Base-by-base conservation (phyloP, 2,329 filamentous ascomycete genomes). In the Stromatinia cepivora region DNA sequence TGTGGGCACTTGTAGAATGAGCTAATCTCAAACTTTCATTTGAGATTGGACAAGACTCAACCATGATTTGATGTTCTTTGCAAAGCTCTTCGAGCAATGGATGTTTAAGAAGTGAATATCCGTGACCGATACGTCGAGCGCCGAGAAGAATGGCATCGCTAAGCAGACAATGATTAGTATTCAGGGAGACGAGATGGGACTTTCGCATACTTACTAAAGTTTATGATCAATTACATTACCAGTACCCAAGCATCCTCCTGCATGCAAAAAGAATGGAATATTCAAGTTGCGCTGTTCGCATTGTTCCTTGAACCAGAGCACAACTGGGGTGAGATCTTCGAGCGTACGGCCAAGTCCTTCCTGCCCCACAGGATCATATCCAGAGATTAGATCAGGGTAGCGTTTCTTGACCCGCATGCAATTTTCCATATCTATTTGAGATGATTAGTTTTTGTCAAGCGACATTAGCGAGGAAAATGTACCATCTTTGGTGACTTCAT, bases 181-280 rank as follows among this genome's bases (percentile, higher is more conserved):
- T 25, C 20, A 15, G 1, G 20, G 25, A 17, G 17, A 13, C 17
- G 7, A 36, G n/a, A 17, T n/a, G 5, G 4, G 17, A 2, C 36
- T 48, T 8, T 17, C 22, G 25, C 1, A n/a, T 54, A 45, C 50
- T 42, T 22, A 46, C 50, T n/a, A 67, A 15, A 66, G 28, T 78
- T 97, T 97, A 67, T 80, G 75, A 76, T 97, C 93, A 0, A 90
- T 89, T 22, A 82, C 84, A 73, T 89, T 88, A 45, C 92, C 93
- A 67, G 90, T 86, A 13, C 92, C 92, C 0, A 96, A 86, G 42
- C 89, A 92, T 81, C 97, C 93, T 71, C 93, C 94, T 0, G 94
- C 94, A 79, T 97, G 93, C 81, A 97, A 94, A 83, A 96, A 96
- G 82, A 97, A 96, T 0, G 94, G 94, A 28, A 97, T 88, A 61